Evolutionary conservation across 768 basidiomycete genomes (phyloP).

Genomic region (Suillus occidentalis): DNA sequence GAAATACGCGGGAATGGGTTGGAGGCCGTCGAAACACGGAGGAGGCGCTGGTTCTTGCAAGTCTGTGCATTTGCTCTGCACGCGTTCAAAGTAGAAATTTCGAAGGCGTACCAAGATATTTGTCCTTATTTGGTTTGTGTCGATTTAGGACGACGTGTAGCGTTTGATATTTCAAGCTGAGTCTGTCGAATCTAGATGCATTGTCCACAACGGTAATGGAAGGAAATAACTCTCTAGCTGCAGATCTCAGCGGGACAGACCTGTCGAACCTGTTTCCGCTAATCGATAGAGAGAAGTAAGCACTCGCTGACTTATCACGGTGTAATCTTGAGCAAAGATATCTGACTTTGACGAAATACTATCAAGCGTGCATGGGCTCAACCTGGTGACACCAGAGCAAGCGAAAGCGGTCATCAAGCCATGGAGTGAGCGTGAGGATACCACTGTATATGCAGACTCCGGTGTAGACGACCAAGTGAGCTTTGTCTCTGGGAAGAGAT

Average conservation of each 20-base stretch:
- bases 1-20: conserved; percentile 4
- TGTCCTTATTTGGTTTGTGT: conserved; percentile 19
- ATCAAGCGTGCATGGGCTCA: conserved; percentile 74
- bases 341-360: conserved; percentile 5
- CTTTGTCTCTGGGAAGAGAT: neutral
- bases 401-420: conserved; percentile 78
- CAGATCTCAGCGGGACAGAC: conserved; percentile 48
- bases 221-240: conserved; percentile 40
- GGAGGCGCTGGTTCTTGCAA: conserved; percentile 16
- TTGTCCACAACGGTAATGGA: conserved; percentile 16
- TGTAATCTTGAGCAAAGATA: neutral
- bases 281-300: conserved; percentile 71
- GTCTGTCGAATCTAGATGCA: neutral
- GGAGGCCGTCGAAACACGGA: conserved; percentile 15
- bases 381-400: conserved; percentile 77
- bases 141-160: conserved; percentile 17
- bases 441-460: conserved; percentile 49
- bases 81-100: conserved; percentile 16
- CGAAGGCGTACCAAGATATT: conserved; percentile 4
- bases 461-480: conserved; percentile 84
- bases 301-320: conserved; percentile 3
- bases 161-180: neutral
- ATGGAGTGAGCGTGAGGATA: conserved; percentile 77
- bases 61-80: conserved; percentile 26
- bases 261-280: conserved; percentile 54